Evolutionary conservation across 805 yeast species (phyloP), one percentile per base, ranked within the genome.

Genomic region (Teunomyces atbi): DNA sequence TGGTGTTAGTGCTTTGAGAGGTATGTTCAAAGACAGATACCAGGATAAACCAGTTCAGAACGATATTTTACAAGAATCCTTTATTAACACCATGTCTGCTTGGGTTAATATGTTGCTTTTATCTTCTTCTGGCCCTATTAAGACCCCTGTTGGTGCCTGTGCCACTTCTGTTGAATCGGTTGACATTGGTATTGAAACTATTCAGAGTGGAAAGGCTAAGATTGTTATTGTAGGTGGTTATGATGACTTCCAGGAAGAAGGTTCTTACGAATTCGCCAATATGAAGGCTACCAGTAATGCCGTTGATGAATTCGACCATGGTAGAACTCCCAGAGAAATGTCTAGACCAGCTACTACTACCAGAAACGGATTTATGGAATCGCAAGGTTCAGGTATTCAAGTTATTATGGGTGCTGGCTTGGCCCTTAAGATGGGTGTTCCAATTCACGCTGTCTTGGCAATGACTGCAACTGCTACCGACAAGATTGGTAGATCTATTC

Each of bases 81-180:
- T 94, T 75, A 91, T 95, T 76, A 94, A 94, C 78, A 94, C 98
- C 44, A 92, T 94, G 97, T 80, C 96, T 52, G 99, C 99, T 52
- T 94, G 99, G 99, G 97, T 94, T 58, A 94, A 94, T 66, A 94
- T 94, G 99, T 80, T 94, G 77, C 77, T 95, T 66, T 77, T 94
- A 52, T 92, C 98, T 13, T 86, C 98, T 5, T 89, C 97, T 49
- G 99, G 99, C 73, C 99, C 99, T 51, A 90, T 91, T 71, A 91
- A 91, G 80, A 95, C 99, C 23, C 98, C 99, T 44, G 99, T 94
- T 46, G 99, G 96, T 76, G 99, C 99, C 34, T 94, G 99, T 79
- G 99, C 99, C 43, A 94, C 99, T 56, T 94, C 99, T 46, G 86
- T 94, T 51, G 99, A 94, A 77, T 94, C 99, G 52, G 87, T 94